phyloP scores from a whole-genome alignment of 495 filamentous ascomycete species.

The Sporormia fimetaria region DNA sequence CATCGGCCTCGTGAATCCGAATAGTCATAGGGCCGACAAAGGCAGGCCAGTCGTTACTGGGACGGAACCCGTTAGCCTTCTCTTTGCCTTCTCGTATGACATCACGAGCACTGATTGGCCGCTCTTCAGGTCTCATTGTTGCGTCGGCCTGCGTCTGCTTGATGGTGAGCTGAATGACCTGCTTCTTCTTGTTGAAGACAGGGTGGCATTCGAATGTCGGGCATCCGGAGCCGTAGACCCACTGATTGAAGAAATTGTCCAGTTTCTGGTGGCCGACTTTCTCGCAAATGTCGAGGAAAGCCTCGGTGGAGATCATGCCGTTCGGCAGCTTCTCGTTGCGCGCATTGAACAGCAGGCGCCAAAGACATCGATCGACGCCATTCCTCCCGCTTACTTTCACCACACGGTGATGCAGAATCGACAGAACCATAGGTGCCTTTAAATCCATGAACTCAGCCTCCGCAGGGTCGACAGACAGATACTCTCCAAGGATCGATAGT shows the following conservation, averaged over 20 bases:
- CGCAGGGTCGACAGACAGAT: conserved; percentile 66
- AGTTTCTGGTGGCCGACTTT: conserved; percentile 74
- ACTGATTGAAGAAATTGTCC: conserved; percentile 84
- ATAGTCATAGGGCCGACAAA: conserved; percentile 91
- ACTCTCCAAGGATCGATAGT: conserved; percentile 63
- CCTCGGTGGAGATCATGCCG: conserved; percentile 56
- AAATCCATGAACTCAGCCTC: conserved; percentile 81
- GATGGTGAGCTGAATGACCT: conserved; percentile 89
- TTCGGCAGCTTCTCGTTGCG: conserved; percentile 66
- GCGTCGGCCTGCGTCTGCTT: conserved; percentile 59
- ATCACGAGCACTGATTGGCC: conserved; percentile 42
- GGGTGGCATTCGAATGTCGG: conserved; percentile 75
- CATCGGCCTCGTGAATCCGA: conserved; percentile 95
- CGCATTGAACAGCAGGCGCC: conserved; percentile 65
- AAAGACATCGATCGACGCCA: conserved; percentile 75
- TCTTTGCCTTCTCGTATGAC: conserved; percentile 81
- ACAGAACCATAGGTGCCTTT: conserved; percentile 84
- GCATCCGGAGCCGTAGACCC: conserved; percentile 79
- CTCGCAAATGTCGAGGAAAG: conserved; percentile 74
- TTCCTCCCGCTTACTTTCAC: conserved; percentile 74
- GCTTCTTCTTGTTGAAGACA: conserved; percentile 93
- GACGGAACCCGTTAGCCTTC: conserved; percentile 56
- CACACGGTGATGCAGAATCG: conserved; percentile 81
- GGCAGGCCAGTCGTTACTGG: conserved; percentile 55
- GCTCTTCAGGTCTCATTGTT: conserved; percentile 29